These are phyloP conservation scores for Aspergillus ellipticus DNA, from an alignment of 495 filamentous ascomycete genomes.

Conservation along the genomic window DNA sequence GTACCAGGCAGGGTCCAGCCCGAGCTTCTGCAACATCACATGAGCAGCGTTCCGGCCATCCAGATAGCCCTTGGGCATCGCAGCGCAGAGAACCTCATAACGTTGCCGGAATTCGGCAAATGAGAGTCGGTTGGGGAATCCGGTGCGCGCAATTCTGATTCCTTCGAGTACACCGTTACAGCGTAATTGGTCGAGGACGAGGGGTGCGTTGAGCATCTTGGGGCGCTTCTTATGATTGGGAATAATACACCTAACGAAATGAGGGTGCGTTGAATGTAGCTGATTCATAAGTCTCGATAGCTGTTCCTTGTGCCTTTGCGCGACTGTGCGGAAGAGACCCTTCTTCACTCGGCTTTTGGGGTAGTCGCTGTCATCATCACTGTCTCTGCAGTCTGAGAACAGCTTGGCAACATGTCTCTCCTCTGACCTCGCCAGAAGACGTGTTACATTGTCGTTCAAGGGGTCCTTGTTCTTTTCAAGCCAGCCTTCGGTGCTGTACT, in stretches of 20 bases:
- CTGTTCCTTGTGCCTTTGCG: constrained; percentile 96
- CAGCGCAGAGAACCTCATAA: constrained; percentile 91
- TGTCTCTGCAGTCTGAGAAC: constrained; percentile 82
- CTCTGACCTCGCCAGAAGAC: constrained; percentile 74
- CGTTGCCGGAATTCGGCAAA: constrained; percentile 94
- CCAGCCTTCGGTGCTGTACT: constrained; percentile 94
- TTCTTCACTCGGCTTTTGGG: constrained; percentile 87
- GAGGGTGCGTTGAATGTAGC: constrained; percentile 91
- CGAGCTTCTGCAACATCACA: constrained; percentile 86
- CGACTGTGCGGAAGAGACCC: constrained; percentile 94
- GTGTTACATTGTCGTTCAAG: constrained; percentile 92
- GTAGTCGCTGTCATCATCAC: constrained; percentile 66
- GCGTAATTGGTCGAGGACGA: constrained; percentile 91
- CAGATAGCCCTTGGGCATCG: constrained; percentile 85
- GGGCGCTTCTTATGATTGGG: constrained; percentile 98
- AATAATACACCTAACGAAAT: constrained; percentile 97
- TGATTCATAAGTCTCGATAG: constrained; percentile 93
- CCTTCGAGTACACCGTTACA: constrained; percentile 99
- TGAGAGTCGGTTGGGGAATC: constrained; percentile 91
- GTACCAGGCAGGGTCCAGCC: constrained; percentile 78
- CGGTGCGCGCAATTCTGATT: constrained; percentile 94
- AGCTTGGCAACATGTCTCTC: constrained; percentile 80
- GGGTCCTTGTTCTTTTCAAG: constrained; percentile 99
- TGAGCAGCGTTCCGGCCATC: constrained; percentile 83
- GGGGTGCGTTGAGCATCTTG: constrained; percentile 80